Conservation (phyloP, 2,329 filamentous ascomycete genomes). For the Elsinoe arachidis region DNA sequence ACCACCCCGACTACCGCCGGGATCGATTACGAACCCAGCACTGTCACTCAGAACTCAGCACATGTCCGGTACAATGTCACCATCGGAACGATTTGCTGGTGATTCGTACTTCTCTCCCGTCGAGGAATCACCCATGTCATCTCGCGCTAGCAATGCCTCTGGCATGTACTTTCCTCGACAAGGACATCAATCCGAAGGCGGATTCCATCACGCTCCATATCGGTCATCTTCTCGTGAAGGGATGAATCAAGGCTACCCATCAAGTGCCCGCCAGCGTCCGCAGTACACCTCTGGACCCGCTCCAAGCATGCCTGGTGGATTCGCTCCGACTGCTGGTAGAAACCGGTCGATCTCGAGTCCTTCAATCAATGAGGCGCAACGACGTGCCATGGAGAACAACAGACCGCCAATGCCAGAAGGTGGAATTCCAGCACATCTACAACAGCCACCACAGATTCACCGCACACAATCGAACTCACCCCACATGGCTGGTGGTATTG, state of each 20-base stretch:
- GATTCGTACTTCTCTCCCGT: constrained; percentile 93
- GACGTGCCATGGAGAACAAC: constrained; percentile 46
- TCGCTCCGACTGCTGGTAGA: constrained; percentile 41
- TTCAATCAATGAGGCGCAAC: constrained; percentile 67
- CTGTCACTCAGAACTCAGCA: constrained; percentile 63
- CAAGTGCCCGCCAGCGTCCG: constrained; percentile 11
- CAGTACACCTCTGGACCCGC: constrained; percentile 42
- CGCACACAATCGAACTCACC: constrained; percentile 79
- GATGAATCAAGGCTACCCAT: constrained; percentile 14
- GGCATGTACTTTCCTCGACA: constrained; percentile 78
- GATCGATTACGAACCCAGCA: constrained; percentile 38
- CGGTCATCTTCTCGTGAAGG: constrained; percentile 41
- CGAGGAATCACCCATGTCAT: constrained; percentile 67
- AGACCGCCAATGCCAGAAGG: constrained; percentile 33
- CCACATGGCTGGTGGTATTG: constrained; percentile 50
- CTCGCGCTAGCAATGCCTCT: constrained; percentile 60
- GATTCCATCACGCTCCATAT: constrained; percentile 81
- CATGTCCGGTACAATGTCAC: constrained; percentile 45
- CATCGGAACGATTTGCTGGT: constrained; percentile 48
- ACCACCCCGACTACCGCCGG: constrained; percentile 64
- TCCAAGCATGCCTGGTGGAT: constrained; percentile 50
- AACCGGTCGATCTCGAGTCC: constrained; percentile 89
- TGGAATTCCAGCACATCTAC: constrained; percentile 19
- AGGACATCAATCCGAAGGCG: constrained; percentile 48
- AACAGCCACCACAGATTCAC: constrained; percentile 24